Evolutionary conservation across 257 asterid species (phyloP), one percentile per base, ranked within the genome.

Genomic region (Nyctanthes arbortristis): DNA sequence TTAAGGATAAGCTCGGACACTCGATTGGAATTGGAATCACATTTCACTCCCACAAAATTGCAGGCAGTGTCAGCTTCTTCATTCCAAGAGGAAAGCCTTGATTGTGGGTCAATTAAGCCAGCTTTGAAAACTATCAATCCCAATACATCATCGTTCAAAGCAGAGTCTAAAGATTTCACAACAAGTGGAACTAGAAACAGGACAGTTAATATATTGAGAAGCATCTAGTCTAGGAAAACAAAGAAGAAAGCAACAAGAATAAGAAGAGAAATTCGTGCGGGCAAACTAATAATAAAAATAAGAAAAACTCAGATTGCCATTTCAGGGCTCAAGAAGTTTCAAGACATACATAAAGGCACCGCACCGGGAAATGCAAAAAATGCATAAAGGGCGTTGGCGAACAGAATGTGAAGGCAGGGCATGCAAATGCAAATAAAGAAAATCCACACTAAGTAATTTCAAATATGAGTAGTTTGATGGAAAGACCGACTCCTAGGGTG

Each of bases 81-180:
- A 47, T 67, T 85, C 97, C 97, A 91, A 13, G 93, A 85, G 58
- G 77, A 10, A 71, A 91, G 91, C 31, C 76, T 80, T 16, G 85
- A 76, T 14, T 84, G 77, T 3, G 95, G 91, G 90, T 91, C 96
- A 35, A 67, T 45, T 0, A 91, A 55, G 25, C 87, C 96, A 8
- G 95, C 84, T 71, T 89, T 91, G 75, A 91, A 82, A 37, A 85
- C 96, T 30, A 91, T 89, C 68, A 91, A 70, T 13, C 92, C 97
- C 85, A 91, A 74, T 25, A 89, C 88, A 83, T 91, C 97, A 81
- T 89, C 97, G 79, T 85, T 87, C 73, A 91, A 88, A 61, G 90
- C 83, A 1, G 96, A 81, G 78, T 79, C 92, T 4, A 69, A 8
- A 39, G 87, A 83, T 29, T 76, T 58, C 14, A 69, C 81, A 33